A percentile compares a stretch with the other conserved stretches of the same genome.
These are phyloP conservation scores for Copromyces sp. DNA, from an alignment of 495 filamentous ascomycete genomes.

Conservation along the genomic window DNA sequence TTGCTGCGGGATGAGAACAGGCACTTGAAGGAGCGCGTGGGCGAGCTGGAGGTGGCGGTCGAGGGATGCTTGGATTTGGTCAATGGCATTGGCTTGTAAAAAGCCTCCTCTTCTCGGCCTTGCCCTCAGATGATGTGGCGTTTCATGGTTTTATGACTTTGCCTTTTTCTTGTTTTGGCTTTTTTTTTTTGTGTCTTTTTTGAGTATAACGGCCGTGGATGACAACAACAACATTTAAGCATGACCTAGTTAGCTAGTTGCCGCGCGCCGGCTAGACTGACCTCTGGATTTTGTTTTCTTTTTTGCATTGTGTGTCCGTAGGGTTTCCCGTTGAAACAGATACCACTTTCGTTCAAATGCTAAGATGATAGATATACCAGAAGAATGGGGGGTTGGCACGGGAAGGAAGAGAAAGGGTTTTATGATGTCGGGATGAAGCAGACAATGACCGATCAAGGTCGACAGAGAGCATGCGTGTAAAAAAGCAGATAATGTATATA, in stretches of 20 bases:
- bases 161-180: background rate
- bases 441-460: background rate
- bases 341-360: background rate
- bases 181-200: background rate
- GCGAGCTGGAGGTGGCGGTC: constrained; percentile 55
- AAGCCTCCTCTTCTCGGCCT: background rate
- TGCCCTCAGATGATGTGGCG: background rate
- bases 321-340: background rate
- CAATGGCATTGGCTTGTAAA: constrained; percentile 32
- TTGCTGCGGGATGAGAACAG: constrained; percentile 64
- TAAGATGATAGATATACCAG: background rate
- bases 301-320: background rate
- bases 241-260: background rate
- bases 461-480: background rate
- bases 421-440: background rate
- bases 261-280: background rate
- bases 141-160: background rate
- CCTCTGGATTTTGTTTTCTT: background rate
- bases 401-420: background rate
- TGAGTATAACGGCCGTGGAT: background rate
- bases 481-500: background rate
- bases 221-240: background rate
- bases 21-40: constrained; percentile 56
- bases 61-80: constrained; percentile 64
- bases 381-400: background rate